These are phyloP conservation scores for Entophlyctis luteolus DNA, from an alignment of 192 early-diverging fungal genomes.

Conservation along the genomic window DNA sequence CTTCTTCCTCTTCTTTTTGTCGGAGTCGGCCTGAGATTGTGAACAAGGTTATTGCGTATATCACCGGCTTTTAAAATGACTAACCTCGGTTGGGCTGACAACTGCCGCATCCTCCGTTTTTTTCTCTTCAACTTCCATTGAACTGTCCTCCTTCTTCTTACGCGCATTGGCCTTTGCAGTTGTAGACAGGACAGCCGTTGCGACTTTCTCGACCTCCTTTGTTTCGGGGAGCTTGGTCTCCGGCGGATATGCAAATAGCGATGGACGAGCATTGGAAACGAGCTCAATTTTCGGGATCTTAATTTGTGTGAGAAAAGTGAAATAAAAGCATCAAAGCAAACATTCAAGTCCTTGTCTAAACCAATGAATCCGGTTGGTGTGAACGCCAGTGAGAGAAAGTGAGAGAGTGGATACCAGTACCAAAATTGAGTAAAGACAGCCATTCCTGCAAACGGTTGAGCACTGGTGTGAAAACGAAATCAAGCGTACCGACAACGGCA, in stretches of 20 bases:
- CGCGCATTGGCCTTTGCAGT: constrained; percentile 88
- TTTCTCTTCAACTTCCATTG: constrained; percentile 54
- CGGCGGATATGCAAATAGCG: constrained; percentile 90
- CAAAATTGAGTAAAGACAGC: constrained; percentile 98
- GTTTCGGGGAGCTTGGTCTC: constrained; percentile 74
- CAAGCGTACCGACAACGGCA: too few species aligned
- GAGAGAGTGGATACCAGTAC: constrained; percentile 98
- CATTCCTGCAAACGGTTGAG: too few species aligned
- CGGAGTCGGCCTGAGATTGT: constrained; percentile 15
- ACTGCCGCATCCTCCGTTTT: constrained; percentile 40
- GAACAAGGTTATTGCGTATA: too few species aligned
- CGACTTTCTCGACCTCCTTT: constrained; percentile 83
- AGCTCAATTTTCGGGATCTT: constrained; percentile 82
- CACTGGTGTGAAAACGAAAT: too few species aligned
- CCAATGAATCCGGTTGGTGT: constrained; percentile 94
- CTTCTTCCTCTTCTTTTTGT: constrained; percentile 68
- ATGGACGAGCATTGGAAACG: constrained; percentile 78
- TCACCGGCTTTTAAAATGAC: too few species aligned
- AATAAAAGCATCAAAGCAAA: constrained; percentile 6
- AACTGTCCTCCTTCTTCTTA: constrained; percentile 71
- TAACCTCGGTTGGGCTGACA: constrained; percentile 46
- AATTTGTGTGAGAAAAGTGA: background rate
- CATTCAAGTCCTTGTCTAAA: constrained; percentile 79
- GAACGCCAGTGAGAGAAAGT: constrained; percentile 92
- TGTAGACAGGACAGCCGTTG: constrained; percentile 91